phyloP scores from a whole-genome alignment of 805 yeast species.

The Myxozyma mucilagina region DNA sequence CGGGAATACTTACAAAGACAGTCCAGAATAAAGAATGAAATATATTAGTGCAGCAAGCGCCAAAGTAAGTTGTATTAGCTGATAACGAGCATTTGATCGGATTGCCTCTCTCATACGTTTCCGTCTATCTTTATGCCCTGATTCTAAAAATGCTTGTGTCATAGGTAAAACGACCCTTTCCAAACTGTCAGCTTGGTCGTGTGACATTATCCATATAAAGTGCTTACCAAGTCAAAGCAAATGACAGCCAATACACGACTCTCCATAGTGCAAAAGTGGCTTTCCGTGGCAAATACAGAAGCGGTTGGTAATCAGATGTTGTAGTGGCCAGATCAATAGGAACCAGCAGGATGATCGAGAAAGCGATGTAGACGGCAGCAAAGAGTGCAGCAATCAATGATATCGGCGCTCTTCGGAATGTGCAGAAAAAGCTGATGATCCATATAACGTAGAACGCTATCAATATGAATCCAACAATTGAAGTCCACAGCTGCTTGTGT shows the following conservation, averaged over 20 bases:
- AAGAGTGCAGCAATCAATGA: conserved; percentile 52
- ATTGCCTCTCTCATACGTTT: conserved; percentile 58
- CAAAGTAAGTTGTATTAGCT: conserved; percentile 54
- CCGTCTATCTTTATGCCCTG: conserved; percentile 59
- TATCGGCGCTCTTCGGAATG: conserved; percentile 43
- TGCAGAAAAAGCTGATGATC: conserved; percentile 44
- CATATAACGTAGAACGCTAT: conserved; percentile 41
- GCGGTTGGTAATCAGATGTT: conserved; percentile 43
- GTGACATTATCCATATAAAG: background rate
- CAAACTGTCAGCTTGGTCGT: background rate
- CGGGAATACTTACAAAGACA: conserved; percentile 42
- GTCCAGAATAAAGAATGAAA: conserved; percentile 56
- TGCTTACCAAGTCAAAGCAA: conserved; percentile 66
- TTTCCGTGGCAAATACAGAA: conserved; percentile 52
- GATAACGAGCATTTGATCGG: conserved; percentile 58
- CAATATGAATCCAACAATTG: conserved; percentile 35
- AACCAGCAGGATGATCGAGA: conserved; percentile 68
- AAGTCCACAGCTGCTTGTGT: conserved; percentile 13
- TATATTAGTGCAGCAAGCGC: conserved; percentile 61
- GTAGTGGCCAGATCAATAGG: conserved; percentile 74
- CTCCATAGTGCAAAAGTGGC: conserved; percentile 66
- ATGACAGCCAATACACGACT: conserved; percentile 76
- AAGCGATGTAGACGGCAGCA: conserved; percentile 69
- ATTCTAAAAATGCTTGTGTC: conserved; percentile 68
- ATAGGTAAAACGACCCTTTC: conserved; percentile 57